These are phyloP conservation scores for Penicillium lagena DNA, from an alignment of 495 filamentous ascomycete species.

Conservation along the genomic window DNA sequence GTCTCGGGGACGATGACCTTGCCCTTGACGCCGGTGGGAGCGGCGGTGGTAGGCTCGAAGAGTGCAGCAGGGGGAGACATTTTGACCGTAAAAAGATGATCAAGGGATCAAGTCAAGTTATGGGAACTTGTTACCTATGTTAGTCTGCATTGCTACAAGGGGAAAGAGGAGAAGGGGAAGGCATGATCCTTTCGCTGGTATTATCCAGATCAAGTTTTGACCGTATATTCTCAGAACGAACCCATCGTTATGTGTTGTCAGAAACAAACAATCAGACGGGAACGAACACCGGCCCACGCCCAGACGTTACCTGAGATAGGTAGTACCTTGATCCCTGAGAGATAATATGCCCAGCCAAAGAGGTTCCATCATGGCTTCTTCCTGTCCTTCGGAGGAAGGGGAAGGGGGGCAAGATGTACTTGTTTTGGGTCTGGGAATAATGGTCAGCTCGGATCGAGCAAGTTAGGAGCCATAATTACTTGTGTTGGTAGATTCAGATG, in stretches of 20 bases:
- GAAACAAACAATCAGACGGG: constrained; percentile 14
- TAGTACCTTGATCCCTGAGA: constrained; percentile 48
- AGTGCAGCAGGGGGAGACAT: constrained; percentile 74
- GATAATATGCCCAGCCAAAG: constrained; percentile 34
- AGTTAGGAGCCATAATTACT: constrained; percentile 13
- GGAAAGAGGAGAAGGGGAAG: constrained; percentile 34
- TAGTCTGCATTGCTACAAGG: constrained; percentile 33
- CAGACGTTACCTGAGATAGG: constrained; percentile 49
- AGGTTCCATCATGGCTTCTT: constrained; percentile 24
- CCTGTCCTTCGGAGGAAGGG: no score
- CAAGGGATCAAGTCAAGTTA: constrained; percentile 27
- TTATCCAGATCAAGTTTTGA: constrained; percentile 98
- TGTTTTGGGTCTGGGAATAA: constrained; percentile 7
- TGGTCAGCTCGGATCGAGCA: constrained; percentile 9
- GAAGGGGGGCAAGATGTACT: constrained; percentile 22
- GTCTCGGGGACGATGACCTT: constrained; percentile 36
- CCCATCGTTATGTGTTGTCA: constrained; percentile 10
- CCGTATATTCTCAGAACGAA: constrained; percentile 93
- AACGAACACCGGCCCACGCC: constrained; percentile 67
- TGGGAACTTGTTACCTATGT: constrained; percentile 23
- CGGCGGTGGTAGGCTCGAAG: constrained; percentile 30
- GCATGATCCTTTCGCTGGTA: constrained; percentile 99
- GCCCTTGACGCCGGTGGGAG: constrained; percentile 41
- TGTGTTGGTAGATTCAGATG: constrained; percentile 2
- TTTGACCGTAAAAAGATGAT: constrained; percentile 17